A percentile compares a stretch with the other conserved stretches of the same genome.
phyloP scores from a whole-genome alignment of 352 stramenopile genomes.

The Pythium insidiosum region DNA sequence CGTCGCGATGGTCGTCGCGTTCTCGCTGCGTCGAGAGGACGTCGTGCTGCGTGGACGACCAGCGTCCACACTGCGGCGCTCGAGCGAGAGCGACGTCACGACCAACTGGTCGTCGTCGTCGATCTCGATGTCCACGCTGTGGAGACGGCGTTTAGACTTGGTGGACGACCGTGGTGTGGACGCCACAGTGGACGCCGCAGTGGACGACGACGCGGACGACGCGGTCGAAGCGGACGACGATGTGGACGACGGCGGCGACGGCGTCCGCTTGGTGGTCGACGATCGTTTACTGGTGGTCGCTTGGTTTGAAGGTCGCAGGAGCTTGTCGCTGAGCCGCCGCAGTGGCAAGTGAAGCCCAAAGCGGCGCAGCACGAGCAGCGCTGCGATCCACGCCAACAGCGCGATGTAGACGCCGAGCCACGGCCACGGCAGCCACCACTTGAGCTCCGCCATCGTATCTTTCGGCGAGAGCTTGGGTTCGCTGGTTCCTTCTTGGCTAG shows the following conservation, averaged over 20 bases:
- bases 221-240: constrained; percentile 12
- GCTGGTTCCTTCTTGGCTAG: not conserved
- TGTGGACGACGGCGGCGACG: constrained; percentile 12
- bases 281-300: too few relatives aligned
- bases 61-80: constrained; percentile 19
- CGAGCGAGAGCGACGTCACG: constrained; percentile 56
- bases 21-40: too few relatives aligned
- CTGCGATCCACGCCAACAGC: constrained; percentile 32
- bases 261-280: too few relatives aligned
- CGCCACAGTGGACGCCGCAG: not conserved
- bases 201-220: not conserved
- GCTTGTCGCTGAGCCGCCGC: too few relatives aligned
- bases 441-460: not conserved
- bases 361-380: constrained; percentile 32
- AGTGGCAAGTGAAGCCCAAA: constrained; percentile 44
- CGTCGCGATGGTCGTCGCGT: not conserved
- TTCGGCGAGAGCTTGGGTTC: not conserved
- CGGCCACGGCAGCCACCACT: constrained; percentile 18
- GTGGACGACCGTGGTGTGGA: constrained; percentile 3
- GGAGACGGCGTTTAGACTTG: constrained; percentile 12
- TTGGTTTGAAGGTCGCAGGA: too few relatives aligned
- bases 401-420: constrained; percentile 34
- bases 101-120: constrained; percentile 68
- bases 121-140: constrained; percentile 32
- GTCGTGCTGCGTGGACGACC: not conserved